These are phyloP conservation scores for Geoglossum cookeanum DNA, from an alignment of 2,329 filamentous ascomycete genomes.

Conservation along the genomic window DNA sequence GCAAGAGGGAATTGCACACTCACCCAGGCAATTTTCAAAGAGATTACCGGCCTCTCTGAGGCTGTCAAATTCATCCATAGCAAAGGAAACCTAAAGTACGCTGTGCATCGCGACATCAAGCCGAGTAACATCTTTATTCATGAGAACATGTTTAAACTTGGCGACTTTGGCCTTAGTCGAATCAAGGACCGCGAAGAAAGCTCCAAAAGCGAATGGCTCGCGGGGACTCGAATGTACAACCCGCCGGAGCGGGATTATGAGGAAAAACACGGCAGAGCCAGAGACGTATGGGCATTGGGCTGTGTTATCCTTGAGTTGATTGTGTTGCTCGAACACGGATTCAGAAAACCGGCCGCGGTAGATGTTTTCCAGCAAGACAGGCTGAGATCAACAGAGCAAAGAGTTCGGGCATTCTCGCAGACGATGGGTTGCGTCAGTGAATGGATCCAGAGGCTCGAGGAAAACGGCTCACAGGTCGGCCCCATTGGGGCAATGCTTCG, in stretches of 20 bases:
- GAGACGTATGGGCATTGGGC: not conserved
- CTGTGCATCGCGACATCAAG: conserved; percentile 14
- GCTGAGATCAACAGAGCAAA: not conserved
- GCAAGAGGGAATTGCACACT: too few species aligned
- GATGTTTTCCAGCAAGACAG: not conserved
- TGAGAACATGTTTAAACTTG: conserved; percentile 12
- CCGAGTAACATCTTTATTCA: conserved; percentile 16
- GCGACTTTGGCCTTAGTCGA: conserved; percentile 15
- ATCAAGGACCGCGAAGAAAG: conserved; percentile 8
- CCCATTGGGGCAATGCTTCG: too few species aligned
- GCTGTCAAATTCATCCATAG: not conserved
- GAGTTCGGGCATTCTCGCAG: not conserved
- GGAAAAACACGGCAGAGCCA: not conserved
- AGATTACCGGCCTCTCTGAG: not conserved
- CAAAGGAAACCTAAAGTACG: not conserved
- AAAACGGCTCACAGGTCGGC: too few species aligned
- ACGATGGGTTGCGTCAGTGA: not conserved
- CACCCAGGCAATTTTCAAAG: not conserved
- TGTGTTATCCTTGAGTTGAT: not conserved
- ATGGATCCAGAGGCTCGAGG: not conserved
- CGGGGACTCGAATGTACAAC: not conserved
- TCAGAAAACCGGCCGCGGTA: not conserved
- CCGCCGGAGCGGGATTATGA: not conserved
- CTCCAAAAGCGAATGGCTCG: conserved; percentile 8
- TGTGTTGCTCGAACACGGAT: not conserved